phyloP scores from a whole-genome alignment of 2,329 filamentous ascomycete species.

The Zalaria obscura region DNA sequence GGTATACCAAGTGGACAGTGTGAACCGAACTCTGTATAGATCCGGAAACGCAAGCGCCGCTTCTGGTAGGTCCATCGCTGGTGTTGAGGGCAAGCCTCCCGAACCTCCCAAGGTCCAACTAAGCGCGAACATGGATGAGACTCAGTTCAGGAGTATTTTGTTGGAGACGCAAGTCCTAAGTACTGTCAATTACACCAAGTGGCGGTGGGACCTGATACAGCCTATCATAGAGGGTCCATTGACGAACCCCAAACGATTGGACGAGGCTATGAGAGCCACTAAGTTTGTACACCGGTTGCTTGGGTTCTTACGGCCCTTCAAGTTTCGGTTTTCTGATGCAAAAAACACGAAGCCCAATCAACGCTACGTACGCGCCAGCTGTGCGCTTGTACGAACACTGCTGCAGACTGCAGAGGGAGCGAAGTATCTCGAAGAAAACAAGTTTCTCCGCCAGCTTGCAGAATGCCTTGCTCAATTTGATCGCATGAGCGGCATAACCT shows the following conservation, averaged over 20 bases:
- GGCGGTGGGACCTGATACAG: slow-evolving; percentile 92
- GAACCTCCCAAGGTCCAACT: slow-evolving; percentile 38
- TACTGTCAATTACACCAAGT: slow-evolving; percentile 83
- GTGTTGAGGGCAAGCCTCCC: slow-evolving; percentile 18
- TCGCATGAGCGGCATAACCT: slow-evolving; percentile 59
- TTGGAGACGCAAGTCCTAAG: slow-evolving; percentile 75
- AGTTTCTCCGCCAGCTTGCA: slow-evolving; percentile 81
- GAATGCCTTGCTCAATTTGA: slow-evolving; percentile 95
- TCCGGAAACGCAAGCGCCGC: slow-evolving; percentile 39
- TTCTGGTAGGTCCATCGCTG: slow-evolving; percentile 9
- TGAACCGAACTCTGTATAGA: slow-evolving; percentile 81
- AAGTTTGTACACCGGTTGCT: slow-evolving; percentile 93
- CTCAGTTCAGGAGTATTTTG: slow-evolving; percentile 46
- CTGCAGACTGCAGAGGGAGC: slow-evolving; percentile 75
- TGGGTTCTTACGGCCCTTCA: slow-evolving; percentile 93
- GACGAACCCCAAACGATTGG: slow-evolving; percentile 77
- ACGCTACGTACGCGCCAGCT: slow-evolving; percentile 83
- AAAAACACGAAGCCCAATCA: slow-evolving; percentile 87
- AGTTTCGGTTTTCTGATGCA: slow-evolving; percentile 83
- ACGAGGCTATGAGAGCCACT: slow-evolving; percentile 85
- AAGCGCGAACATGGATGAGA: slow-evolving; percentile 47
- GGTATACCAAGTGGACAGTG: slow-evolving; percentile 95
- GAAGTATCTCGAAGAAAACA: slow-evolving; percentile 78
- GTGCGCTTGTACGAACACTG: slow-evolving; percentile 72
- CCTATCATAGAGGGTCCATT: slow-evolving; percentile 86